Percentiles rank a stretch among this genome's conserved stretches.
Evolutionary conservation across 768 basidiomycete genomes (phyloP).

Genomic region (Stropharia rugosoannulata): DNA sequence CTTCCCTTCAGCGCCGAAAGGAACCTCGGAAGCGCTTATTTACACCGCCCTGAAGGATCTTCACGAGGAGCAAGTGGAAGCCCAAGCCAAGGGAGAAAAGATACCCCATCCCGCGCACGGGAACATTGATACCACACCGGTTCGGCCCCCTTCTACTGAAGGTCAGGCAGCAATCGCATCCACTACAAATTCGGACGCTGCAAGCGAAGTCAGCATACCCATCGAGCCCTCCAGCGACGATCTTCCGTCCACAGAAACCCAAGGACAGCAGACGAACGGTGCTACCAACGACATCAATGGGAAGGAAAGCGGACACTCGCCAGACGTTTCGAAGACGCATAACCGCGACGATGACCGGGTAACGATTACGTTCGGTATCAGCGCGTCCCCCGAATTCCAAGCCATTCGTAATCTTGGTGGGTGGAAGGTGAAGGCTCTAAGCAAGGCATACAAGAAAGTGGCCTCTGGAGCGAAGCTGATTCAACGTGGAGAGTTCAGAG

Average conservation of each 20-base stretch:
- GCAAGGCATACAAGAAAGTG: slow-evolving; percentile 41
- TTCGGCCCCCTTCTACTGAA: background rate
- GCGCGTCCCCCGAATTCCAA: slow-evolving; percentile 38
- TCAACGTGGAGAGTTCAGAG: slow-evolving; percentile 44
- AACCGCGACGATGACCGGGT: slow-evolving; percentile 22
- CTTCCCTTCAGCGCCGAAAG: slow-evolving; percentile 52
- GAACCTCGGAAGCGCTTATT: slow-evolving; percentile 54
- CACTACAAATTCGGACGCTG: background rate
- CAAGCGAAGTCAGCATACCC: background rate
- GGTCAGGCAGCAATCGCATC: background rate
- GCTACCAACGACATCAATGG: too few species aligned
- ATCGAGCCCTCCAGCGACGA: too few species aligned
- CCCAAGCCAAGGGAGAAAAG: slow-evolving; percentile 6
- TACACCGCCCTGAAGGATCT: slow-evolving; percentile 43
- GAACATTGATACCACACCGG: slow-evolving; percentile 1
- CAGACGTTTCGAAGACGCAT: background rate
- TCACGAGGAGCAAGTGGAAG: slow-evolving; percentile 28
- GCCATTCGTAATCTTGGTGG: slow-evolving; percentile 44
- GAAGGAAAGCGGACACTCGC: background rate
- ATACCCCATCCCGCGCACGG: slow-evolving; percentile 17
- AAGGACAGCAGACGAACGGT: too few species aligned
- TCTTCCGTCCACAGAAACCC: too few species aligned
- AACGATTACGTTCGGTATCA: slow-evolving; percentile 48
- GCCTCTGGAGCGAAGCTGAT: slow-evolving; percentile 36
- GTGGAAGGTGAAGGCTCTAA: slow-evolving; percentile 44